phyloP scores from a whole-genome alignment of 2,329 filamentous ascomycete species.

The Beauveria sp. region DNA sequence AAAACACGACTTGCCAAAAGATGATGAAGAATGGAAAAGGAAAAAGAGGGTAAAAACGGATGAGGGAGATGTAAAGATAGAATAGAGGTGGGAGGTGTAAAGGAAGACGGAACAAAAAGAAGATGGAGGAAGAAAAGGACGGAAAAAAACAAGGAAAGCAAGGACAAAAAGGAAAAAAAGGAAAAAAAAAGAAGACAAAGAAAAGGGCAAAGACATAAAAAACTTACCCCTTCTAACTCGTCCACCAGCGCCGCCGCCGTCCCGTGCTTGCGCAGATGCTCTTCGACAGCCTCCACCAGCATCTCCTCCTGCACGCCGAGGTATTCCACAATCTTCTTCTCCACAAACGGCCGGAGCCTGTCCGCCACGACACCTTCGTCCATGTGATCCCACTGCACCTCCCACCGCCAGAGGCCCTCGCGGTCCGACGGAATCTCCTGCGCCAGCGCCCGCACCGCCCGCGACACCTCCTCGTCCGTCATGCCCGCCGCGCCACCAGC shows the following conservation, averaged over 20 bases:
- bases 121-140: too few species aligned
- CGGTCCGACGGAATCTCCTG: slow-evolving; percentile 85
- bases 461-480: slow-evolving; percentile 78
- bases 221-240: slow-evolving; percentile 71
- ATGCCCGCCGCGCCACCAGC: slow-evolving; percentile 39
- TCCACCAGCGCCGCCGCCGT: slow-evolving; percentile 74
- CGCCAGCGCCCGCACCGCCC: slow-evolving; percentile 74
- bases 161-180: neutral
- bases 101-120: too few species aligned
- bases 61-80: too few species aligned
- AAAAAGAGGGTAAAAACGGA: too few species aligned
- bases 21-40: neutral
- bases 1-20: too few species aligned
- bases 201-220: neutral
- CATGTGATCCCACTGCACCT: slow-evolving; percentile 86
- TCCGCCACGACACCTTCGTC: slow-evolving; percentile 74
- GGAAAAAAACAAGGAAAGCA: neutral
- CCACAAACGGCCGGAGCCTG: slow-evolving; percentile 87
- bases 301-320: slow-evolving; percentile 94
- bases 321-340: slow-evolving; percentile 97
- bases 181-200: neutral
- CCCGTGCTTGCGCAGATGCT: slow-evolving; percentile 69
- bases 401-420: slow-evolving; percentile 84
- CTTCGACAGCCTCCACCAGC: slow-evolving; percentile 85
- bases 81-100: too few species aligned